phyloP scores from a whole-genome alignment of 2,329 filamentous ascomycete genomes.

The Xylariaceae sp. region DNA sequence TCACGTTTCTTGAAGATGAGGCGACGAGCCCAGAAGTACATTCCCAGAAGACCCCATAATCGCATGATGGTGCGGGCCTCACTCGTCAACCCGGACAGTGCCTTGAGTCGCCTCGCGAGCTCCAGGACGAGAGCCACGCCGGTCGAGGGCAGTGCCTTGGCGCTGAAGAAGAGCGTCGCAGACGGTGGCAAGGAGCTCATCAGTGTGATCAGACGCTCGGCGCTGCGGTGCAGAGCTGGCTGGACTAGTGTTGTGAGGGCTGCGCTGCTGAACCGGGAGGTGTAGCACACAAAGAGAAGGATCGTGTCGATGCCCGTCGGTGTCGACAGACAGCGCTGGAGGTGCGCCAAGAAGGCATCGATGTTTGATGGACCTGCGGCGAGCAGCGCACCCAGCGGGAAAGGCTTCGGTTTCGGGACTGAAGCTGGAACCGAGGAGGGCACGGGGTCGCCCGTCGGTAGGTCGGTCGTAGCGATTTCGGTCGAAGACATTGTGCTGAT shows the following conservation, averaged over 20 bases:
- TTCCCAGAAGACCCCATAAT: slow-evolving; percentile 71
- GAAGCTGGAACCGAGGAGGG: slow-evolving; percentile 26
- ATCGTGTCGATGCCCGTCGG: slow-evolving; percentile 66
- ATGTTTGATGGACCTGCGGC: slow-evolving; percentile 36
- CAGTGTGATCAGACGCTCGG: slow-evolving; percentile 49
- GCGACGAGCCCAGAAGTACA: slow-evolving; percentile 64
- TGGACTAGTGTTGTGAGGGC: slow-evolving; percentile 51
- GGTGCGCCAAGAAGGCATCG: slow-evolving; percentile 53
- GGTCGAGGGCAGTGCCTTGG: slow-evolving; percentile 34
- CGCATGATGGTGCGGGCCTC: slow-evolving; percentile 71
- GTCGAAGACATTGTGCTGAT: slow-evolving; percentile 20
- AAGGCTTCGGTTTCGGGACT: slow-evolving; percentile 21
- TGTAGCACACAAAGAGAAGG: slow-evolving; percentile 67
- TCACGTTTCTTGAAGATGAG: slow-evolving; percentile 38
- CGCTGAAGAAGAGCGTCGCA: slow-evolving; percentile 42
- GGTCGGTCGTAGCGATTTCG: slow-evolving; percentile 28
- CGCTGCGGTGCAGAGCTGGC: slow-evolving; percentile 52
- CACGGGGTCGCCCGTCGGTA: slow-evolving; percentile 36
- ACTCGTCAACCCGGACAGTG: slow-evolving; percentile 61
- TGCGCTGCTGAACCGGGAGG: slow-evolving; percentile 52
- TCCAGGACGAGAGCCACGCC: slow-evolving; percentile 43
- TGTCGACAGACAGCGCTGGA: slow-evolving; percentile 62
- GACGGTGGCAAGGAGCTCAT: slow-evolving; percentile 48
- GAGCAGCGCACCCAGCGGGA: slow-evolving; percentile 29
- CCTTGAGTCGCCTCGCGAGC: slow-evolving; percentile 51